phyloP scores from a whole-genome alignment of 1,284 basidiomycete genomes.

The Lentinus polychrous region DNA sequence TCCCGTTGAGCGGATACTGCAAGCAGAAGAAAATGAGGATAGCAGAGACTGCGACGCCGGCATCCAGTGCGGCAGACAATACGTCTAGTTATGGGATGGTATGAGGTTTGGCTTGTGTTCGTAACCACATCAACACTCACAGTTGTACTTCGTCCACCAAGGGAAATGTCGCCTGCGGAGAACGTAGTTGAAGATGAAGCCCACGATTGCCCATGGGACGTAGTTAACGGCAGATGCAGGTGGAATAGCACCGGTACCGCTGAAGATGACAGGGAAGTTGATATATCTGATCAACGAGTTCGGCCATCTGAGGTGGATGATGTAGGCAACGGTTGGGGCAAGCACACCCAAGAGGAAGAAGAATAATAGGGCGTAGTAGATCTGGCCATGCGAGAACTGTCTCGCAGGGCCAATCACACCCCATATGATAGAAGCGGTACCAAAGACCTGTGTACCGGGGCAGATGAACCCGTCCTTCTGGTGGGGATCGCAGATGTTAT shows the following conservation, averaged over 20 bases:
- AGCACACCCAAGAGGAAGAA: constrained; percentile 39
- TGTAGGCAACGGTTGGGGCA: background rate
- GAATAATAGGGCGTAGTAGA: constrained; percentile 28
- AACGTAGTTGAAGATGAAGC: constrained; percentile 39
- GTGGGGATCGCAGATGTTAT: constrained; percentile 29
- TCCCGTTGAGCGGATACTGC: constrained; percentile 37
- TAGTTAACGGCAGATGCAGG: constrained; percentile 40
- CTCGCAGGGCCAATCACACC: constrained; percentile 35
- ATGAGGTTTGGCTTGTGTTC: background rate
- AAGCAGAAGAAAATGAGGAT: constrained; percentile 43
- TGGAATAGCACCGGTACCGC: constrained; percentile 30
- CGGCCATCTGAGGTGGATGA: constrained; percentile 48
- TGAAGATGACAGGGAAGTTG: constrained; percentile 54
- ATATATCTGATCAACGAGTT: constrained; percentile 56
- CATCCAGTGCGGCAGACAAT: constrained; percentile 43
- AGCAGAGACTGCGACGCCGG: constrained; percentile 31
- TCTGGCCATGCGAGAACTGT: constrained; percentile 29
- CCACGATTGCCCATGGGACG: constrained; percentile 32
- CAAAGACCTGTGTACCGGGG: constrained; percentile 28
- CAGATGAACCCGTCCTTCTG: constrained; percentile 31
- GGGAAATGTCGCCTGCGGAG: constrained; percentile 33
- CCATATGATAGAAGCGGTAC: constrained; percentile 33
- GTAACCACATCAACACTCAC: constrained; percentile 15
- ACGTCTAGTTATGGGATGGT: constrained; percentile 28
- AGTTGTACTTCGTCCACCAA: constrained; percentile 46